Conservation (phyloP, 768 basidiomycete genomes). For the Mycena olivaceomarginata region DNA sequence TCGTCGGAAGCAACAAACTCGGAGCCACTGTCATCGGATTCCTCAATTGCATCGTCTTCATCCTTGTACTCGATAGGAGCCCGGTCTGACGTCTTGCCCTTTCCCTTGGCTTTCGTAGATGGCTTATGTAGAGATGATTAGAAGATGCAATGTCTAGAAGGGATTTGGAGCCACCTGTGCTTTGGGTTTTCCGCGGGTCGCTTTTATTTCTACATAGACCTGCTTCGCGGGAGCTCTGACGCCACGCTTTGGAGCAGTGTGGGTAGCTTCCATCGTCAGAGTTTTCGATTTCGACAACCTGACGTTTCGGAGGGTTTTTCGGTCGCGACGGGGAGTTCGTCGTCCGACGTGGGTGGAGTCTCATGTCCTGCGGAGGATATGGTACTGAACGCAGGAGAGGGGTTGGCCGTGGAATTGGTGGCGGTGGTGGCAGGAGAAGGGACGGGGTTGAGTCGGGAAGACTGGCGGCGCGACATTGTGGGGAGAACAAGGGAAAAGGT, state of each 20-base stretch:
- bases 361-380: slow-evolving; percentile 40
- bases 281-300: slow-evolving; percentile 27
- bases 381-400: slow-evolving; percentile 46
- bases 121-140: slow-evolving; percentile 30
- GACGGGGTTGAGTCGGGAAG: slow-evolving; percentile 25
- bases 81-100: slow-evolving; percentile 56
- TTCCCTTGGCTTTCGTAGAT: slow-evolving; percentile 54
- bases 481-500: slow-evolving; percentile 2
- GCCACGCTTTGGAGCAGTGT: slow-evolving; percentile 35
- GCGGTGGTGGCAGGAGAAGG: slow-evolving; percentile 39
- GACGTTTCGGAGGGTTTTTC: slow-evolving; percentile 42
- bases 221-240: slow-evolving; percentile 21
- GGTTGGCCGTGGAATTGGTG: slow-evolving; percentile 43
- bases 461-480: slow-evolving; percentile 43
- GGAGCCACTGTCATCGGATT: slow-evolving; percentile 76
- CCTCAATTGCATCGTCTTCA: slow-evolving; percentile 58
- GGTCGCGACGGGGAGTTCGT: slow-evolving; percentile 38
- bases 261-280: not conserved
- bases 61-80: slow-evolving; percentile 63
- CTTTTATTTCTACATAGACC: slow-evolving; percentile 44
- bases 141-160: slow-evolving; percentile 4
- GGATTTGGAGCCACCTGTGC: slow-evolving; percentile 46
- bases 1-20: slow-evolving; percentile 68
- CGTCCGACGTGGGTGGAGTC: slow-evolving; percentile 42
- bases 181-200: slow-evolving; percentile 42